Percentiles rank a stretch among this genome's conserved stretches.
These are phyloP conservation scores for Cytospora schulzeri DNA, from an alignment of 2,329 filamentous ascomycete genomes.

Conservation along the genomic window DNA sequence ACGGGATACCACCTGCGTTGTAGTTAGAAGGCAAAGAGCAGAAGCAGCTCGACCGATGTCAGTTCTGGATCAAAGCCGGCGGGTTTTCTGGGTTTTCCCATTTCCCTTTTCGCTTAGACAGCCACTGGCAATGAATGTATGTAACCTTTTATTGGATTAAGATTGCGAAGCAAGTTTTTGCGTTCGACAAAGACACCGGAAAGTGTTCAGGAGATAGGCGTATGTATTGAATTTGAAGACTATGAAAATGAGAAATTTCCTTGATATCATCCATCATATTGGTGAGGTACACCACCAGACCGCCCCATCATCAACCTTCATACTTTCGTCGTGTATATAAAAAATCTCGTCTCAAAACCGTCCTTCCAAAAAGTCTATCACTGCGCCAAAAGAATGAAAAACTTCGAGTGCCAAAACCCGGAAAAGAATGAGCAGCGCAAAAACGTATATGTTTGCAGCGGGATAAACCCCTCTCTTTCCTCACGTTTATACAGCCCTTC, in stretches of 20 bases:
- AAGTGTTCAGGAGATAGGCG: not conserved
- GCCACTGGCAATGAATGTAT: conserved; percentile 14
- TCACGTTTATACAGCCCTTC: no score
- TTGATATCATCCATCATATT: not conserved
- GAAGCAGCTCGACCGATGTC: conserved; percentile 13
- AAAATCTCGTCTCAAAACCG: not conserved
- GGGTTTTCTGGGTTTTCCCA: not conserved
- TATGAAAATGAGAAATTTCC: not conserved
- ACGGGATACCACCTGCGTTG: conserved; percentile 25
- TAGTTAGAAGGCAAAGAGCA: conserved; percentile 12
- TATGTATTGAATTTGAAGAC: not conserved
- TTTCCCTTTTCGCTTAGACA: conserved; percentile 9
- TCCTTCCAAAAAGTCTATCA: not conserved
- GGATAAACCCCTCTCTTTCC: no score
- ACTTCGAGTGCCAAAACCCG: no score
- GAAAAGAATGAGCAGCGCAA: not conserved
- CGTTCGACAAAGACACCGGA: not conserved
- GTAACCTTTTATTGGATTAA: not conserved
- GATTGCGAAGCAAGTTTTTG: not conserved
- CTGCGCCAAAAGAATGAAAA: not conserved
- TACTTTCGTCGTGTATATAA: not conserved
- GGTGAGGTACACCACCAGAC: no score
- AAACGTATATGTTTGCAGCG: not conserved
- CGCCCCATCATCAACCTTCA: not conserved
- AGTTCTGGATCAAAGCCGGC: conserved; percentile 13